Percentiles rank a stretch among this genome's conserved stretches.
Evolutionary conservation across 2,329 filamentous ascomycete genomes (phyloP).

Genomic region (Aspergillus eucalypticola): DNA sequence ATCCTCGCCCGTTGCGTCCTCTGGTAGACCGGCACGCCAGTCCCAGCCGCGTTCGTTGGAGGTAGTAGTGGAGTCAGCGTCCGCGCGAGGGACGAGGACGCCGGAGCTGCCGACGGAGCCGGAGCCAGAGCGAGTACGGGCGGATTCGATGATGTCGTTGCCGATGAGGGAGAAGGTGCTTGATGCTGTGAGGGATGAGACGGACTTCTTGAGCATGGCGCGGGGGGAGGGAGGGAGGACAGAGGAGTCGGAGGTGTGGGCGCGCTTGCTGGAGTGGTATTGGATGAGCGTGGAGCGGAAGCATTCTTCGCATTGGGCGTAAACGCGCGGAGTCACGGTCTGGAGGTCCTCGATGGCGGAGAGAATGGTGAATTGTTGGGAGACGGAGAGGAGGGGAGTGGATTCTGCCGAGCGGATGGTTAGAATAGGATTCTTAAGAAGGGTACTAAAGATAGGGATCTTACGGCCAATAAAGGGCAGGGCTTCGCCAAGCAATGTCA

Average conservation of each 20-base stretch:
- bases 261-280: constrained; percentile 57
- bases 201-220: constrained; percentile 66
- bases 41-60: constrained; percentile 64
- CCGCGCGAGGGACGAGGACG: constrained; percentile 44
- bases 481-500: constrained; percentile 80
- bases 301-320: constrained; percentile 73
- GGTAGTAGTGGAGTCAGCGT: constrained; percentile 21
- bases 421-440: not conserved
- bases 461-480: constrained; percentile 70
- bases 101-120: constrained; percentile 58
- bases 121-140: constrained; percentile 35
- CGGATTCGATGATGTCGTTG: constrained; percentile 65
- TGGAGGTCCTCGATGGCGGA: constrained; percentile 78
- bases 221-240: constrained; percentile 56
- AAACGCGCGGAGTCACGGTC: constrained; percentile 72
- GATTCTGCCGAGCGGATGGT: constrained; percentile 43
- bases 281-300: constrained; percentile 74
- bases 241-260: constrained; percentile 21
- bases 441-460: constrained; percentile 15
- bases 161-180: constrained; percentile 71
- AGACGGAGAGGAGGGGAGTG: constrained; percentile 62
- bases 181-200: constrained; percentile 55
- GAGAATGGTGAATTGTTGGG: constrained; percentile 73
- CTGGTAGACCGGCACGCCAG: constrained; percentile 63
- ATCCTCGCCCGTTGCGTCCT: constrained; percentile 63